phyloP scores from a whole-genome alignment of 2,329 filamentous ascomycete species.

The Paracoccidioides brasiliensis region DNA sequence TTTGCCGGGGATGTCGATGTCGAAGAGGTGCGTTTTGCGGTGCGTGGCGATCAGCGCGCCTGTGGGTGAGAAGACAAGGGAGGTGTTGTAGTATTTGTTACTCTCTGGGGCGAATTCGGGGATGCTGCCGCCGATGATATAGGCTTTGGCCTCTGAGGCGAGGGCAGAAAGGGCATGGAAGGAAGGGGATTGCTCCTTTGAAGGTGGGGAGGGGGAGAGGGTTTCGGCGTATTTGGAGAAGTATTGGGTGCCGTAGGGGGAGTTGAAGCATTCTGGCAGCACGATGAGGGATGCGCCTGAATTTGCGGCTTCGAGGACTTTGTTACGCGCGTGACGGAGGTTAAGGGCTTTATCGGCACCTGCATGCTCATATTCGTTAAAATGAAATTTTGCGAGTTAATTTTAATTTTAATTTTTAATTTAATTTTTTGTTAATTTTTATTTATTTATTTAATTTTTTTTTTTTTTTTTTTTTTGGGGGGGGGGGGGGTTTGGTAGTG shows the following conservation, averaged over 20 bases:
- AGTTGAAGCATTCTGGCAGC: conserved; percentile 97
- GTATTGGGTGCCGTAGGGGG: conserved; percentile 81
- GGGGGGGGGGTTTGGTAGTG: too few relatives aligned
- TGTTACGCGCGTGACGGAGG: conserved; percentile 63
- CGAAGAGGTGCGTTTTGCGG: conserved; percentile 91
- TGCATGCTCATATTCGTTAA: conserved; percentile 16
- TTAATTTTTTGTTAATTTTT: background rate
- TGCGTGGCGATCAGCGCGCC: conserved; percentile 77
- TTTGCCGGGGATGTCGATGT: conserved; percentile 93
- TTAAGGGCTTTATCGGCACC: conserved; percentile 73
- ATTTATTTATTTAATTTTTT: too few relatives aligned
- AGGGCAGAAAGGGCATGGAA: conserved; percentile 73
- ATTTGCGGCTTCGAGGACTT: conserved; percentile 67
- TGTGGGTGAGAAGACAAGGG: conserved; percentile 63
- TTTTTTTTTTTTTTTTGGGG: too few relatives aligned
- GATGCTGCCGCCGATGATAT: conserved; percentile 83
- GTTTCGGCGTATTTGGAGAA: conserved; percentile 89
- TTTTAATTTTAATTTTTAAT: background rate
- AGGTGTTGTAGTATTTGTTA: conserved; percentile 82
- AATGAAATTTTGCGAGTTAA: background rate
- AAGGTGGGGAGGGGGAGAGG: conserved; percentile 64
- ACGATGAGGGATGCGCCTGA: conserved; percentile 75
- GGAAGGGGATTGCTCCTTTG: conserved; percentile 58
- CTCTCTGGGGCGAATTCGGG: conserved; percentile 59
- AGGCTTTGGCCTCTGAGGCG: conserved; percentile 64